These are phyloP conservation scores for Colletotrichum sp. DNA, from an alignment of 2,329 filamentous ascomycete genomes.

Conservation along the genomic window DNA sequence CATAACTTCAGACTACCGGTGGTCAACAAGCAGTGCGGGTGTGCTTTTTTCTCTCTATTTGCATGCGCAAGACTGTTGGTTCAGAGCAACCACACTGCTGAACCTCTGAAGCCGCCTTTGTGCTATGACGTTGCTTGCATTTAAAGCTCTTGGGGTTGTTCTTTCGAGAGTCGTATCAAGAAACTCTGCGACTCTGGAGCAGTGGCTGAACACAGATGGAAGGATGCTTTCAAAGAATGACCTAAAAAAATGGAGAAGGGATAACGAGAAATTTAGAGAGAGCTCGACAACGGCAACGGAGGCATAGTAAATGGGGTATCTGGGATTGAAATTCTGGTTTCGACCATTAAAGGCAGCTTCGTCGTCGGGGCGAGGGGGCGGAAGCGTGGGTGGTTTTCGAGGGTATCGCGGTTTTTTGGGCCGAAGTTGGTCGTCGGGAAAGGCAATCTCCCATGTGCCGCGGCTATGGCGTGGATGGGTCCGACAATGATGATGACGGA, in stretches of 20 bases:
- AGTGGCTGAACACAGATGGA: background rate
- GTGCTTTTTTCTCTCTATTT: background rate
- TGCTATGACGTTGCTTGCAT: conserved; percentile 17
- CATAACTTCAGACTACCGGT: conserved; percentile 18
- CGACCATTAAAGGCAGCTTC: background rate
- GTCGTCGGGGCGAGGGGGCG: background rate
- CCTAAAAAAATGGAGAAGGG: background rate
- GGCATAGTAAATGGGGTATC: conserved; percentile 4
- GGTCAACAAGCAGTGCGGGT: conserved; percentile 12
- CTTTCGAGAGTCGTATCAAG: background rate
- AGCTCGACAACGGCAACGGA: background rate
- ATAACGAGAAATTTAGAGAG: background rate
- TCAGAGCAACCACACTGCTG: conserved; percentile 14
- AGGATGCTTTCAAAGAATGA: conserved; percentile 14
- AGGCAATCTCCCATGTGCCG: conserved; percentile 10
- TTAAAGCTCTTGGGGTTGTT: background rate
- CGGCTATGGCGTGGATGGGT: background rate
- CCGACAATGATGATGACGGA: background rate
- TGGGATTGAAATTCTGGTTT: background rate
- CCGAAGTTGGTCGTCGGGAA: background rate
- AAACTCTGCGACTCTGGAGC: background rate
- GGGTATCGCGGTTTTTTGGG: conserved; percentile 11
- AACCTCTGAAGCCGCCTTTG: conserved; percentile 12
- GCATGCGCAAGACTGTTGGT: background rate
- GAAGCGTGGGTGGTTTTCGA: background rate